These are phyloP conservation scores for Sporisorium scitamineum DNA, from an alignment of 1,284 basidiomycete species.

Conservation along the genomic window DNA sequence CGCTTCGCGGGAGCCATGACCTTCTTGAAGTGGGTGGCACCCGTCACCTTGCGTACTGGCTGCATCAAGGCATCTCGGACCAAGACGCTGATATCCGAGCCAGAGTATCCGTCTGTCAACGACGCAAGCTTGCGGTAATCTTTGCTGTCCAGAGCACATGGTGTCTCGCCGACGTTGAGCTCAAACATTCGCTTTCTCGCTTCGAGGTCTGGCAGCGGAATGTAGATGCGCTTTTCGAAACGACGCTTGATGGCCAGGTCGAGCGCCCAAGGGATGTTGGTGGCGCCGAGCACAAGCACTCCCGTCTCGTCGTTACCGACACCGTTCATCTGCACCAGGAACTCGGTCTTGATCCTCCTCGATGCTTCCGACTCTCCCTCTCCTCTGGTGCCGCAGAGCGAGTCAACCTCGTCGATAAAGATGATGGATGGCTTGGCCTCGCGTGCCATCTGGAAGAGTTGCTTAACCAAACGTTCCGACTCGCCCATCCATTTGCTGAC, in stretches of 20 bases:
- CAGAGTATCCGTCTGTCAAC: constrained; percentile 90
- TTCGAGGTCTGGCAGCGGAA: constrained; percentile 92
- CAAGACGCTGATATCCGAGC: constrained; percentile 93
- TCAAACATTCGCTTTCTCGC: constrained; percentile 97
- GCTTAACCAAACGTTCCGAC: constrained; percentile 93
- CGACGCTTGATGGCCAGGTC: constrained; percentile 98
- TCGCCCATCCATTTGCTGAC: constrained; percentile 99
- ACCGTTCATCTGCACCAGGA: constrained; percentile 95
- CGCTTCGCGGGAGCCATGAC: constrained; percentile 67
- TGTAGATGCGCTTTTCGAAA: constrained; percentile 99
- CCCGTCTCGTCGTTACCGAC: constrained; percentile 95
- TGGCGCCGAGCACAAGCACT: constrained; percentile 97
- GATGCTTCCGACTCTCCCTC: constrained; percentile 97
- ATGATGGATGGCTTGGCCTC: constrained; percentile 98
- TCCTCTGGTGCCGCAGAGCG: constrained; percentile 90
- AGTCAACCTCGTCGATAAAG: constrained; percentile 99
- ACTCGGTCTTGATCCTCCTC: constrained; percentile 97
- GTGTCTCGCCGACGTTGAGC: constrained; percentile 92
- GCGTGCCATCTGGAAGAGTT: constrained; percentile 94
- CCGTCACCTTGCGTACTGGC: constrained; percentile 94
- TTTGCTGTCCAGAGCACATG: constrained; percentile 81
- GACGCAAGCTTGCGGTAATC: constrained; percentile 87
- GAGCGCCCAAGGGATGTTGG: constrained; percentile 86
- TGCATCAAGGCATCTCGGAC: constrained; percentile 99
- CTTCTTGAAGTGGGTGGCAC: constrained; percentile 92